phyloP scores from a whole-genome alignment of 2,329 filamentous ascomycete genomes.

The Clarireedia monteithiana region DNA sequence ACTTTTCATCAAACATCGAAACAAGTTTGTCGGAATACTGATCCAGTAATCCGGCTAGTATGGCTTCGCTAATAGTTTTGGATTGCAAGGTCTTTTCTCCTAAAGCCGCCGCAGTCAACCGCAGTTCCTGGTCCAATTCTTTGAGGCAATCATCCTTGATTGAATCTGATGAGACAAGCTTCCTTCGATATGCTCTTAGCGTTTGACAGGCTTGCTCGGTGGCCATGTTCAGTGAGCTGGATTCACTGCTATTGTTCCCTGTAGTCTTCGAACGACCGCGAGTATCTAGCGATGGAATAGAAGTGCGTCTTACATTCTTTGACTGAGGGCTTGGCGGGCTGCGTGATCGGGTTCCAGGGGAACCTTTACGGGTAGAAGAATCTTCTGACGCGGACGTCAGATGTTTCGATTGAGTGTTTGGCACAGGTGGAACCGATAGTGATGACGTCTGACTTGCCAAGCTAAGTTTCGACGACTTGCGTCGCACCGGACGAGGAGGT shows the following conservation, averaged over 20 bases:
- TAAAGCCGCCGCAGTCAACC: conserved; percentile 53
- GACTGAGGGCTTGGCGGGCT: conserved; percentile 20
- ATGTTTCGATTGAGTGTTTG: conserved; percentile 21
- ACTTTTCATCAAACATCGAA: conserved; percentile 63
- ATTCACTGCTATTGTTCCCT: conserved; percentile 34
- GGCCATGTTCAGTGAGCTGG: conserved; percentile 51
- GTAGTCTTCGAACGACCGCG: conserved; percentile 43
- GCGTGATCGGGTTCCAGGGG: conserved; percentile 23
- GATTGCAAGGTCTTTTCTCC: conserved; percentile 29
- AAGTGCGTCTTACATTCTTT: conserved; percentile 40
- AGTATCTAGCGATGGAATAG: conserved; percentile 41
- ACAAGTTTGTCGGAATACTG: conserved; percentile 69
- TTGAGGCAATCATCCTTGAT: conserved; percentile 51
- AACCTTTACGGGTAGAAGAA: conserved; percentile 15
- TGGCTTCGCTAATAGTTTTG: conserved; percentile 47
- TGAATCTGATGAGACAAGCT: conserved; percentile 46
- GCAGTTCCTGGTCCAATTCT: conserved; percentile 57
- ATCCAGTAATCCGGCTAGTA: conserved; percentile 58
- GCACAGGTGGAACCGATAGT: conserved; percentile 25
- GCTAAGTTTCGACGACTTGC: conserved; percentile 44
- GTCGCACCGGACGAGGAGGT: conserved; percentile 45
- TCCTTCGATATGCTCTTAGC: conserved; percentile 54
- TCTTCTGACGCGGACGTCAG: conserved; percentile 25
- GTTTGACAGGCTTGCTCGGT: conserved; percentile 58
- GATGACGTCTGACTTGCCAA: conserved; percentile 46